Evolutionary conservation across 169 alveolate species (phyloP).

Genomic region (Fabrea salina): DNA sequence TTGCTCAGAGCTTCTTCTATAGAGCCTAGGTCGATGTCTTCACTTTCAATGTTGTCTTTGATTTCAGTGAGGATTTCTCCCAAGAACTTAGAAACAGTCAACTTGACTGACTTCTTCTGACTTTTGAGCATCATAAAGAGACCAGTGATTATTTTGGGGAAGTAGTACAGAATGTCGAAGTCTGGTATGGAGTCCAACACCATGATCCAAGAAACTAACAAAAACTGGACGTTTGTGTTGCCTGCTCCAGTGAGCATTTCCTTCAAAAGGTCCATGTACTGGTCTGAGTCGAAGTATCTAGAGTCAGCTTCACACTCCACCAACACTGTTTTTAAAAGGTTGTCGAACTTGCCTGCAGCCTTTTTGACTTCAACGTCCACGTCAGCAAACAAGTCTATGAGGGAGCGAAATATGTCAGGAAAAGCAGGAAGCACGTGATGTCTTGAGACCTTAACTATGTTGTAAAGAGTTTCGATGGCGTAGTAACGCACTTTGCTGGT

Average conservation of each 20-base stretch:
- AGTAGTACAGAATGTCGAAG: not conserved
- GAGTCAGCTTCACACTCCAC: constrained; percentile 32
- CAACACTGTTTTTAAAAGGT: constrained; percentile 9
- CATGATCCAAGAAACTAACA: constrained; percentile 8
- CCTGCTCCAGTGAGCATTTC: constrained; percentile 30
- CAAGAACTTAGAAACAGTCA: not conserved
- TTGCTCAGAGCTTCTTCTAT: not conserved
- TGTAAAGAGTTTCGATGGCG: constrained; percentile 23
- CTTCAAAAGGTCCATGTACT: constrained; percentile 1
- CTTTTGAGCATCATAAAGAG: constrained; percentile 2
- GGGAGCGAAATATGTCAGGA: not conserved
- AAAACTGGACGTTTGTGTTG: not conserved
- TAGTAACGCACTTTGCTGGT: not conserved
- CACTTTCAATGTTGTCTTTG: not conserved
- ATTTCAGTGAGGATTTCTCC: not conserved
- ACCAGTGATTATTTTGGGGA: constrained; percentile 10
- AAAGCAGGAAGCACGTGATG: not conserved
- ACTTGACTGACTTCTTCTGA: not conserved
- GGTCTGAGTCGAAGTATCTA: not conserved
- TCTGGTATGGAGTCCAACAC: constrained; percentile 31
- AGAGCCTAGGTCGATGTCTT: not conserved
- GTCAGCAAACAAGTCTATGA: not conserved
- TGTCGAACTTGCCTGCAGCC: constrained; percentile 31
- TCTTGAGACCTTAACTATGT: constrained; percentile 17
- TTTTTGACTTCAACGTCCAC: constrained; percentile 10